Percentiles rank a stretch among this genome's conserved stretches.
Conservation (phyloP, 176 grass and related monocot species). For the Carex parvula region DNA sequence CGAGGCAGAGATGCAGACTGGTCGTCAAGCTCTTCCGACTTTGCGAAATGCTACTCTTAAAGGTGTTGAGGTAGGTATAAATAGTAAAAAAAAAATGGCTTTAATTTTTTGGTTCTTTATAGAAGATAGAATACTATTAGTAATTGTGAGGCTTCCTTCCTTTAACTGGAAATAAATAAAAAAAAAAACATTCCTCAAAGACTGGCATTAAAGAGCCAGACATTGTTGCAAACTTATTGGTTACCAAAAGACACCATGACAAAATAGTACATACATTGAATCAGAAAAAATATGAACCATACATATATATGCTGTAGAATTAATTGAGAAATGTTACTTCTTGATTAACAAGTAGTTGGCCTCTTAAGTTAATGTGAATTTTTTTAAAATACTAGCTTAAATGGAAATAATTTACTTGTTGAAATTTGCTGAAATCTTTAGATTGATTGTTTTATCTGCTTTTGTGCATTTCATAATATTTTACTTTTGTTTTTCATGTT, state of each 20-base stretch:
- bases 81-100: no score
- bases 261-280: background rate
- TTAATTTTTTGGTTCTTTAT: background rate
- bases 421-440: background rate
- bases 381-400: background rate
- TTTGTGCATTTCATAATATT: background rate
- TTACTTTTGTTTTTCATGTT: background rate
- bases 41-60: slow-evolving; percentile 60
- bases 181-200: background rate
- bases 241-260: background rate
- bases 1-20: slow-evolving; percentile 50
- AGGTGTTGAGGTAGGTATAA: slow-evolving; percentile 39
- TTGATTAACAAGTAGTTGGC: background rate
- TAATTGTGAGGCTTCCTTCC: background rate
- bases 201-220: background rate
- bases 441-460: background rate
- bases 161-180: background rate
- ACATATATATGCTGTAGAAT: background rate
- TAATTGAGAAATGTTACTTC: background rate
- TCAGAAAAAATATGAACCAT: background rate
- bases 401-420: background rate
- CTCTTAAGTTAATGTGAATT: background rate
- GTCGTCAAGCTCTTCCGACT: slow-evolving; percentile 58
- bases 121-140: background rate
- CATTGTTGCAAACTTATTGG: background rate